Base-by-base conservation (phyloP, 345 rosid genomes). In the Laguncularia racemosa region DNA sequence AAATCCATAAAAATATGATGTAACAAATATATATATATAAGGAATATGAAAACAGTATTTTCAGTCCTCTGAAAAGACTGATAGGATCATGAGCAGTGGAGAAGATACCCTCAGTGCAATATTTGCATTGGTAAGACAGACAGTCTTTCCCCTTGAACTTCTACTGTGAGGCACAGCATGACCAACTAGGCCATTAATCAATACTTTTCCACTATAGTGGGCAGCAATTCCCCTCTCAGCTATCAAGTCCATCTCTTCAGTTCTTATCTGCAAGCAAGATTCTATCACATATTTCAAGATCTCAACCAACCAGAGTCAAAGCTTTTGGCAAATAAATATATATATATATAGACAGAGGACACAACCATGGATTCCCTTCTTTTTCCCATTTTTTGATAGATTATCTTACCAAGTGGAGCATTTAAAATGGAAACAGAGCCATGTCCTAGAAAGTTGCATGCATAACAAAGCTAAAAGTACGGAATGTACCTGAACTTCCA, bases 191-290 rank as follows among this genome's bases (percentile, higher is more conserved):
- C 91, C 93, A 60, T 86, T 76, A 16, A 88, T 77, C 73, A 76
- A 78, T 53, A 71, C 81, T 72, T 78, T 89, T 65, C 99, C 99
- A 71, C 96, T 93, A 54, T 93, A 93, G 71, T 93, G 96, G 71
- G 96, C 83, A 67, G 99, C 99, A 52, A 93, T 89, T 63, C 99
- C 99, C 73, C 99, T 86, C 69, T 87, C 87, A 62, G 99, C 96
- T 63, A 93, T 93, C 67, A 89, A 80, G 76, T 93, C 79, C 99
- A 93, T 89, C 83, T 87, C 97, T 75, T 89, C 99, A 48, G 97
- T 89, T 81, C 99, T 82, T 56, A 93, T 85, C 99, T 93, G 92
- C 66, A 48, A 56, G 64, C 50, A 60, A 46, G 51, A 20, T 33
- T 33, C 40, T 33, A 33, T 33, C 40, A 33, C 9, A 7, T 33